Conservation (phyloP, 2,329 filamentous ascomycete species). For the Dothideomycetes sp. region DNA sequence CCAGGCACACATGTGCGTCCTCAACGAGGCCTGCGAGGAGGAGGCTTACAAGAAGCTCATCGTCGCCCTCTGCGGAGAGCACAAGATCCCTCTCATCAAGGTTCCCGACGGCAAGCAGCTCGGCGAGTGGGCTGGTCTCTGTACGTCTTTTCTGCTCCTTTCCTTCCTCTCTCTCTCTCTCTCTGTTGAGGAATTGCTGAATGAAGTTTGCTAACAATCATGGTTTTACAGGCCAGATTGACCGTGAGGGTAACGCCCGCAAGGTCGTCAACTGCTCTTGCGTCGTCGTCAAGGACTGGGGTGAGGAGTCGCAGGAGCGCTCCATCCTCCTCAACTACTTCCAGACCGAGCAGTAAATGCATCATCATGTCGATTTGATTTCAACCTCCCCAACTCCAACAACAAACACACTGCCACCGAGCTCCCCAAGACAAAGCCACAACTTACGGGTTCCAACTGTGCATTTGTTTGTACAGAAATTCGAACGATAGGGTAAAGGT, state of each 20-base stretch:
- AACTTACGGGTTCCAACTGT: background rate
- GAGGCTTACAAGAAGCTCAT: constrained; percentile 99
- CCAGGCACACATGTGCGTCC: constrained; percentile 99
- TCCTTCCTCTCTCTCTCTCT: constrained; percentile 4
- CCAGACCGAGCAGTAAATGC: constrained; percentile 62
- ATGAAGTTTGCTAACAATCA: constrained; percentile 10
- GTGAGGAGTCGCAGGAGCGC: constrained; percentile 99
- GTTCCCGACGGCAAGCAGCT: constrained; percentile 99
- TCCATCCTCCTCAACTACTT: constrained; percentile 99
- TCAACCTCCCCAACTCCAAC: background rate
- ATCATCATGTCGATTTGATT: constrained; percentile 6
- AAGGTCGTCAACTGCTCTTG: constrained; percentile 99
- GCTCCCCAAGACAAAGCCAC: constrained; percentile 1
- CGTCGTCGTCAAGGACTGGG: constrained; percentile 99
- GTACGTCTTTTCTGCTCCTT: constrained; percentile 52
- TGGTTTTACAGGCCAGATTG: constrained; percentile 74
- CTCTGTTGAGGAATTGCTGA: constrained; percentile 6
- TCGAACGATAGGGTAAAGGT: constrained; percentile 5
- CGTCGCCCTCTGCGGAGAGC: constrained; percentile 95
- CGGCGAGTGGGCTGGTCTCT: constrained; percentile 99
- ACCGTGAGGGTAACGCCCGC: constrained; percentile 98
- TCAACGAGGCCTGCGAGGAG: constrained; percentile 99
- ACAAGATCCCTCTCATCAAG: constrained; percentile 99
- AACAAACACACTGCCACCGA: constrained; percentile 2
- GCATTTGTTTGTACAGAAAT: background rate